These are phyloP conservation scores for Zymoseptoria ardabiliae DNA, from an alignment of 2,329 filamentous ascomycete species.

Conservation along the genomic window DNA sequence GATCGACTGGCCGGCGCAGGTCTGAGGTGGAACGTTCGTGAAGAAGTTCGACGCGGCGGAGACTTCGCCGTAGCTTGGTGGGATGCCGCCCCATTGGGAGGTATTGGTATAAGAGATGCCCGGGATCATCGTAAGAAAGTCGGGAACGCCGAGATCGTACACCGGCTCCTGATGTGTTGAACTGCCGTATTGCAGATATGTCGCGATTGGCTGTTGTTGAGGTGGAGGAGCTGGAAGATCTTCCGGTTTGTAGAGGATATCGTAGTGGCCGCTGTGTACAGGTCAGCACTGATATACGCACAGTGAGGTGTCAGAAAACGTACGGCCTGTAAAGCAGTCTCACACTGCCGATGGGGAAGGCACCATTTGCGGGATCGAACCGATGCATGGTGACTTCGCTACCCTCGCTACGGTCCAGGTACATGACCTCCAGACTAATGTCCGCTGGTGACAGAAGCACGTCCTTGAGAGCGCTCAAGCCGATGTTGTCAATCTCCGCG, in stretches of 20 bases:
- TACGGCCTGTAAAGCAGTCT: slow-evolving; percentile 60
- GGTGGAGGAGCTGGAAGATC: slow-evolving; percentile 34
- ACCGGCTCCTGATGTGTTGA: slow-evolving; percentile 22
- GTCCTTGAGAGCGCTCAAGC: slow-evolving; percentile 68
- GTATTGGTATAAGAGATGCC: slow-evolving; percentile 35
- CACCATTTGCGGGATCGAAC: slow-evolving; percentile 44
- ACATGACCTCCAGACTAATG: slow-evolving; percentile 78
- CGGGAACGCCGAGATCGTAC: slow-evolving; percentile 25
- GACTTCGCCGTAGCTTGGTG: slow-evolving; percentile 12
- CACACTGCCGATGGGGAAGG: slow-evolving; percentile 53
- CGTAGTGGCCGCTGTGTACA: slow-evolving; percentile 68
- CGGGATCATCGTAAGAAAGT: slow-evolving; percentile 40
- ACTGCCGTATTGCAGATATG: slow-evolving; percentile 29
- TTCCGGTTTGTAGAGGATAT: slow-evolving; percentile 73
- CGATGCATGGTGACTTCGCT: slow-evolving; percentile 65
- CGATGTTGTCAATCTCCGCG: slow-evolving; percentile 86
- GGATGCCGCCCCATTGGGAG: slow-evolving; percentile 13
- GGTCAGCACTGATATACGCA: slow-evolving; percentile 15
- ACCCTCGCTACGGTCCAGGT: slow-evolving; percentile 79
- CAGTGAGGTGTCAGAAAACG: slow-evolving; percentile 24
- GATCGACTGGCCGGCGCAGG: slow-evolving; percentile 18
- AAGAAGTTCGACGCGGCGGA: slow-evolving; percentile 16
- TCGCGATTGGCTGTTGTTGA: slow-evolving; percentile 26
- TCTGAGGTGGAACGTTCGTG: slow-evolving; percentile 17
- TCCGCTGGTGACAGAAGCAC: slow-evolving; percentile 71